Base-by-base conservation (phyloP, 2,329 filamentous ascomycete species). In the Epichloe glyceriae region DNA sequence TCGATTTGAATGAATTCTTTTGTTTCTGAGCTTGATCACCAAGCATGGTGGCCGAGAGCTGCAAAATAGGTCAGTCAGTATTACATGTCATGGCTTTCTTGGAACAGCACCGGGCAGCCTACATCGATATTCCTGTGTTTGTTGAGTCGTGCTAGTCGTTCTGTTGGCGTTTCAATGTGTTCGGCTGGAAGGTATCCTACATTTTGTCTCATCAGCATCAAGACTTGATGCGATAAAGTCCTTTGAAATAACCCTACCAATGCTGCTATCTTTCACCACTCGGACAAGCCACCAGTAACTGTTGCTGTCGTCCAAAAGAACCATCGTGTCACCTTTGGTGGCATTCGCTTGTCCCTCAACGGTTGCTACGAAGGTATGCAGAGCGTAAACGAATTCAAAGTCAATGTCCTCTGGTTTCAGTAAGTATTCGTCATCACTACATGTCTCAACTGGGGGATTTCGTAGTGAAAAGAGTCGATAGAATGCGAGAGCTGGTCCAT, bases 211-310 rank as follows among this genome's bases (percentile, higher is more conserved):
- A 10, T 49, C 34, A 49, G 39, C 39, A 41, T 34, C 4, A 35
- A 41, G 26, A 41, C n/a, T n/a, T n/a, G 17, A 42, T 35, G 22
- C 10, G 3, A n/a, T 2, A 11, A 12, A 20, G 33, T 4, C n/a
- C 4, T 4, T 20, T 2, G 37, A 14, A 11, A 15, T 40, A 37
- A 26, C 15, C 72, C 52, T 66, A 82, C 78, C 80, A 67, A 98
- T 98, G 65, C 89, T 97, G 66, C 87, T 94, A 69, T 98, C 93
- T 68, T 97, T 97, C 49, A 97, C 90, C 44, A 98, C 87, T 57
- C 91, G 80, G 14, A 98, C 93, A 54, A 98, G 79, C 93, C 93
- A 98, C 93, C 93, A 98, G 68, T 98, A 98, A 70, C 90, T 97
- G 71, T 98, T 98, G 71, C 89, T 97, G 62, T 98, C 93, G 63